These are phyloP conservation scores for Epichloe glyceriae DNA, from an alignment of 2,329 filamentous ascomycete genomes.

Conservation along the genomic window DNA sequence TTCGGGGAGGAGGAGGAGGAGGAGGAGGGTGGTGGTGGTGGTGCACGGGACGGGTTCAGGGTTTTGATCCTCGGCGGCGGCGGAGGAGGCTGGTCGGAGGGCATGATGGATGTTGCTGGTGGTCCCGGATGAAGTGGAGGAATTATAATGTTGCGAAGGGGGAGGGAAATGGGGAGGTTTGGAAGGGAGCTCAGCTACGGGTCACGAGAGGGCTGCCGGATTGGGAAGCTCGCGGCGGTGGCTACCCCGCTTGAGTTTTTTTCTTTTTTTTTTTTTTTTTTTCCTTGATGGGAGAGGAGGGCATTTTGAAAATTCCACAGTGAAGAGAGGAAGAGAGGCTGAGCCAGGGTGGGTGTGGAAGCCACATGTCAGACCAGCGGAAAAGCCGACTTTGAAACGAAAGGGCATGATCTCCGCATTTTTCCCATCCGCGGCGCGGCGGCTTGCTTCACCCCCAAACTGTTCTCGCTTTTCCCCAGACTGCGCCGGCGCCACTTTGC, in stretches of 20 bases:
- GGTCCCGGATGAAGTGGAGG: too few relatives aligned
- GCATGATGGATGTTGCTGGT: background rate
- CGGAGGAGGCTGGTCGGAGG: background rate
- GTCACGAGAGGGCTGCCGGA: background rate
- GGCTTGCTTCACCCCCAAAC: too few relatives aligned
- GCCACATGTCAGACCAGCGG: background rate
- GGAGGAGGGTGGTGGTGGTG: conserved; percentile 6
- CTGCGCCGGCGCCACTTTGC: background rate
- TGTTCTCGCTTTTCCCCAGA: background rate
- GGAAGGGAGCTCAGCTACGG: background rate
- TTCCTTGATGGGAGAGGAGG: background rate
- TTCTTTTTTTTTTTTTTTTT: background rate
- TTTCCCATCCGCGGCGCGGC: background rate
- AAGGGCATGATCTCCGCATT: background rate
- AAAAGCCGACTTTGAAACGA: background rate
- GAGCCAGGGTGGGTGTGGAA: background rate
- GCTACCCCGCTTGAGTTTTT: background rate
- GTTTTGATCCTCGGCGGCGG: conserved; percentile 4
- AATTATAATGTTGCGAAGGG: too few relatives aligned
- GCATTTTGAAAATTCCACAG: background rate
- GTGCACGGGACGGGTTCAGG: background rate
- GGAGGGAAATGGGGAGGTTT: background rate
- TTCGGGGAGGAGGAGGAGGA: conserved; percentile 4
- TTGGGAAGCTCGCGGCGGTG: background rate
- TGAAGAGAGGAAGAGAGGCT: background rate